These are phyloP conservation scores for Pseudonectria buxi DNA, from an alignment of 2,329 filamentous ascomycete species.

Conservation along the genomic window DNA sequence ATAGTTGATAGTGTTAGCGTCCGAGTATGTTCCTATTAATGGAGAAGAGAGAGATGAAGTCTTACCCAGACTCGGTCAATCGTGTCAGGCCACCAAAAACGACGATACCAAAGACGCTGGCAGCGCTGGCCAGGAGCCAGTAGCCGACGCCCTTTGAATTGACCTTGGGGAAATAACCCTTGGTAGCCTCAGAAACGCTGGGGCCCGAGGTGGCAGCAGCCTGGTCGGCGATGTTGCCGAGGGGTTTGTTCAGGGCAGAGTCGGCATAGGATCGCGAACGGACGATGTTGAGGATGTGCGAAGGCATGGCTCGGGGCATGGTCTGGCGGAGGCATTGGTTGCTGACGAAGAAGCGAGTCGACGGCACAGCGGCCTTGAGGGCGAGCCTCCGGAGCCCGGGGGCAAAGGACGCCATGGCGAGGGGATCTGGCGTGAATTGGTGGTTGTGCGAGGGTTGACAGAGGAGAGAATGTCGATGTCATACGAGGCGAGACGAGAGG, in stretches of 20 bases:
- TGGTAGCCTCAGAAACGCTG: constrained; percentile 19
- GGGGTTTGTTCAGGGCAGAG: constrained; percentile 24
- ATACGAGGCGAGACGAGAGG: constrained; percentile 7
- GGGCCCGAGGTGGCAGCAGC: constrained; percentile 17
- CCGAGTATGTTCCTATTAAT: too few species aligned
- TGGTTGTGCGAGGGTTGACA: constrained; percentile 7
- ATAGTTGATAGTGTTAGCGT: background rate
- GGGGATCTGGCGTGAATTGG: constrained; percentile 3
- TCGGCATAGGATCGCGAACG: constrained; percentile 34
- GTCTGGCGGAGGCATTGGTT: constrained; percentile 40
- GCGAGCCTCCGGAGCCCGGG: constrained; percentile 36
- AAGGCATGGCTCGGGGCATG: constrained; percentile 26
- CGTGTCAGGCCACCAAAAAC: constrained; percentile 90
- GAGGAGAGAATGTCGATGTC: constrained; percentile 3
- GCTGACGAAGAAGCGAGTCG: constrained; percentile 35
- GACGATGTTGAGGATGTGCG: constrained; percentile 33
- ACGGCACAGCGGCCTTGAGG: constrained; percentile 28
- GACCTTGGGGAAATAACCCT: constrained; percentile 48
- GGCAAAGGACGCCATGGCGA: constrained; percentile 35
- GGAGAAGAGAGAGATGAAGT: too few species aligned
- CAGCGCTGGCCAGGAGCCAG: constrained; percentile 88
- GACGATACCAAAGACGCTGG: constrained; percentile 93
- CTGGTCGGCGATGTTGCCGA: constrained; percentile 21
- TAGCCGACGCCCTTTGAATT: constrained; percentile 75
- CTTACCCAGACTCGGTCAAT: constrained; percentile 90